phyloP scores from a whole-genome alignment of 2,329 filamentous ascomycete species.

The Didymella pinodella region DNA sequence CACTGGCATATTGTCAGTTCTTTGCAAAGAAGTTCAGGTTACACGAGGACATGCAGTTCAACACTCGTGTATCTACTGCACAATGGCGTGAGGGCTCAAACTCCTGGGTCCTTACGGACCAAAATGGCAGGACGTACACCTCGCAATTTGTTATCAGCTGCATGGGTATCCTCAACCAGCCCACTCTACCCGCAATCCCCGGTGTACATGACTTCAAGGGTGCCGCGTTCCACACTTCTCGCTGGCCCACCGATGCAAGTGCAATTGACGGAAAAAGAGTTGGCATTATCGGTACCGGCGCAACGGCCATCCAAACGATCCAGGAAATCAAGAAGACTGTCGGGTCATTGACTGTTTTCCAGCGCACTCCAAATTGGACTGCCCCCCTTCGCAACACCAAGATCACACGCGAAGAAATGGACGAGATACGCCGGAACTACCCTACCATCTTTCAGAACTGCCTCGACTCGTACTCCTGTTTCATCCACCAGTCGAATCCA shows the following conservation, averaged over 20 bases:
- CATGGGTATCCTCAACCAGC: conserved; percentile 34
- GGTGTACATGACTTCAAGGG: conserved; percentile 33
- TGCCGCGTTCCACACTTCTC: conserved; percentile 58
- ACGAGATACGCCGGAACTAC: conserved; percentile 26
- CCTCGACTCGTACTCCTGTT: conserved; percentile 27
- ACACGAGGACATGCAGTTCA: conserved; percentile 36
- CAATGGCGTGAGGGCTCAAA: conserved; percentile 26
- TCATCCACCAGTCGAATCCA: conserved; percentile 26
- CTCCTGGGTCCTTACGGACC: conserved; percentile 30
- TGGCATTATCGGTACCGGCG: conserved; percentile 66
- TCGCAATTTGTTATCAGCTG: conserved; percentile 30
- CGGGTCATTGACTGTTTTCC: conserved; percentile 63
- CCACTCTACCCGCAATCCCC: conserved; percentile 32
- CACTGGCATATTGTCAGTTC: conserved; percentile 58
- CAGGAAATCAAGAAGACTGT: conserved; percentile 65
- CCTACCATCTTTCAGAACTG: conserved; percentile 28
- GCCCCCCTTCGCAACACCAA: conserved; percentile 30
- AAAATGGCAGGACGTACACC: conserved; percentile 25
- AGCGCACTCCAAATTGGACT: conserved; percentile 63
- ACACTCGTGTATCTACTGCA: conserved; percentile 26
- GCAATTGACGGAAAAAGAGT: conserved; percentile 63
- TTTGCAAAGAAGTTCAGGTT: conserved; percentile 58
- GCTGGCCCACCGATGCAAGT: conserved; percentile 64
- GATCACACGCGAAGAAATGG: conserved; percentile 26
- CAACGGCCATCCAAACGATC: conserved; percentile 67